Percentiles rank a stretch among this genome's conserved stretches.
phyloP scores from a whole-genome alignment of 306 rosid genomes.

The Castanea crenata region DNA sequence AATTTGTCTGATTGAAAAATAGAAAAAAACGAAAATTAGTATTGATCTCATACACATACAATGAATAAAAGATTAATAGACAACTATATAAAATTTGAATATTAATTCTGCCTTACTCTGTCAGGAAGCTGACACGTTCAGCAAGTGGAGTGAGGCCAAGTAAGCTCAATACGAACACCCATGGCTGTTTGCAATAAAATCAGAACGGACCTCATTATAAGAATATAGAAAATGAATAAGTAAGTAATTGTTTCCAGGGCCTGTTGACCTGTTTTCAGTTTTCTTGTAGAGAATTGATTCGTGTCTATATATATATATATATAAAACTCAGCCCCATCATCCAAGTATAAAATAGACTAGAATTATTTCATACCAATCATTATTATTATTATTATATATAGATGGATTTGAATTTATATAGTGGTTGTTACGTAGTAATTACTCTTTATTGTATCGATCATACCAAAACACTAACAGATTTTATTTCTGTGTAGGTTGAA shows the following conservation, averaged over 20 bases:
- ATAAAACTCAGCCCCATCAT: too few relatives aligned
- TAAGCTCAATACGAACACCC: constrained; percentile 78
- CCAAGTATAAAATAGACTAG: too few relatives aligned
- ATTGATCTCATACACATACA: constrained; percentile 5
- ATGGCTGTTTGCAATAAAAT: constrained; percentile 53
- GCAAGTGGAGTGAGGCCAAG: constrained; percentile 87
- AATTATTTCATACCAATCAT: too few relatives aligned
- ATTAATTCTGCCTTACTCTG: constrained; percentile 60
- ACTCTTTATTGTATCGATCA: too few relatives aligned
- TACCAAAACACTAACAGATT: too few relatives aligned
- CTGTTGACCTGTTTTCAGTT: not conserved
- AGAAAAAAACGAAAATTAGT: not conserved
- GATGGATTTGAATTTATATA: too few relatives aligned
- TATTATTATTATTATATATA: too few relatives aligned
- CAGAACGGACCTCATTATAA: not conserved
- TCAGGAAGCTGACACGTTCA: constrained; percentile 91
- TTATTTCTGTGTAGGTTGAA: too few relatives aligned
- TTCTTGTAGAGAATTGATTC: not conserved
- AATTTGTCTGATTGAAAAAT: constrained; percentile 48
- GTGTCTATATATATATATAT: too few relatives aligned
- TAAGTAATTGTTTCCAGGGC: not conserved
- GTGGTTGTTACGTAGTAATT: too few relatives aligned
- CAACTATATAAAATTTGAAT: not conserved
- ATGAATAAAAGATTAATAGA: not conserved
- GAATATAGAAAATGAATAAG: not conserved